Percentiles rank a stretch among this genome's conserved stretches.
These are phyloP conservation scores for Alternaria arbusti DNA, from an alignment of 2,329 filamentous ascomycete species.

Conservation along the genomic window DNA sequence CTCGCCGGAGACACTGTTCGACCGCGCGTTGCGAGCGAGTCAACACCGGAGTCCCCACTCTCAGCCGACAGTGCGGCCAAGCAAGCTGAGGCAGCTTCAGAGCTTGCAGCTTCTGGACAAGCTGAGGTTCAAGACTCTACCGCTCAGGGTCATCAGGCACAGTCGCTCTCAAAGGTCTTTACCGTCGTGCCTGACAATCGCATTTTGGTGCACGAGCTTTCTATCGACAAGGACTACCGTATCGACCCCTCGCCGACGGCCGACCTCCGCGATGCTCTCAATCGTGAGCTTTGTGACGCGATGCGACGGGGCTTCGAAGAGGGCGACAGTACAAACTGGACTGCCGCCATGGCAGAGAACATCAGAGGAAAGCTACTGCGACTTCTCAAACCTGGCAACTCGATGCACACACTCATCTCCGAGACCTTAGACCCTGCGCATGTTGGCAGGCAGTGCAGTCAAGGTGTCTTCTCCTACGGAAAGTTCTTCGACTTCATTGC, in stretches of 20 bases:
- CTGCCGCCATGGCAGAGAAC: conserved; percentile 72
- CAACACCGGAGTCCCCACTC: conserved; percentile 33
- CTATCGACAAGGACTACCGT: conserved; percentile 79
- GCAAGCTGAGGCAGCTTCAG: conserved; percentile 40
- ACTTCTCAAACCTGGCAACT: conserved; percentile 72
- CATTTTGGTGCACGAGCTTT: conserved; percentile 77
- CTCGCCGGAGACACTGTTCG: conserved; percentile 70
- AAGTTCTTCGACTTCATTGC: conserved; percentile 81
- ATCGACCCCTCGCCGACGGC: conserved; percentile 66
- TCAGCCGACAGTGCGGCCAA: conserved; percentile 46
- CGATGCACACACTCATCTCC: conserved; percentile 75
- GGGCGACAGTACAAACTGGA: conserved; percentile 70
- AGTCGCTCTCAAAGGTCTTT: conserved; percentile 60
- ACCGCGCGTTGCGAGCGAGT: conserved; percentile 67
- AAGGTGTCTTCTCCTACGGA: conserved; percentile 79
- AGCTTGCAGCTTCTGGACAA: conserved; percentile 33
- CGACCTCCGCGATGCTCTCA: conserved; percentile 63
- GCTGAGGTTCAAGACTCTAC: conserved; percentile 13
- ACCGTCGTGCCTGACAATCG: conserved; percentile 74
- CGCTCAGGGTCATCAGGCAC: conserved; percentile 45
- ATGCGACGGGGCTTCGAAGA: conserved; percentile 69
- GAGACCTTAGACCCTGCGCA: conserved; percentile 77
- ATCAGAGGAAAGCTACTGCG: conserved; percentile 75
- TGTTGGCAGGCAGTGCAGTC: conserved; percentile 70
- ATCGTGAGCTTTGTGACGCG: conserved; percentile 64